These are phyloP conservation scores for Westerdykella sp. DNA, from an alignment of 2,329 filamentous ascomycete genomes.

Conservation along the genomic window DNA sequence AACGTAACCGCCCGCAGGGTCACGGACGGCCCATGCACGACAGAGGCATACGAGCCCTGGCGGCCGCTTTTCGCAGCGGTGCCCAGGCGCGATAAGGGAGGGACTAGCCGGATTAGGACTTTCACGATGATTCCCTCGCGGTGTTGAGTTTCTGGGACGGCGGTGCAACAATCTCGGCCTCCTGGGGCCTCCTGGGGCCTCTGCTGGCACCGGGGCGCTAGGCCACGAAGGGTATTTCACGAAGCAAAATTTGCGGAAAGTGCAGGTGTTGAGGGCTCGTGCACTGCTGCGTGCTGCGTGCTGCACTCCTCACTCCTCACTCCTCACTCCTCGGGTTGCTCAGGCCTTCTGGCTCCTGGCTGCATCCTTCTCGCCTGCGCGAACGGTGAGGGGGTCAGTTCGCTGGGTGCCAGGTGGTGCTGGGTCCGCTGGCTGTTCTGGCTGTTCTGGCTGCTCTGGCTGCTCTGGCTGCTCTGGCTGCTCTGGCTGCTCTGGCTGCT, in stretches of 20 bases:
- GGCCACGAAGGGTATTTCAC: not conserved
- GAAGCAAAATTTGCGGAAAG: constrained; percentile 3
- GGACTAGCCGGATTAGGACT: constrained; percentile 25
- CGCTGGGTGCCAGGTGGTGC: no score
- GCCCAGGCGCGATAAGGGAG: not conserved
- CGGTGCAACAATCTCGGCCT: not conserved
- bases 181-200: not conserved
- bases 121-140: constrained; percentile 17
- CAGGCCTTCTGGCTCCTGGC: no score
- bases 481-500: no score
- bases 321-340: no score
- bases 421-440: no score
- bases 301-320: not conserved
- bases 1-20: constrained; percentile 3
- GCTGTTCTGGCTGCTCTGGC: no score
- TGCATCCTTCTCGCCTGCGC: no score
- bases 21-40: constrained; percentile 10
- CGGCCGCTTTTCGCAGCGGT: no score
- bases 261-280: constrained; percentile 6
- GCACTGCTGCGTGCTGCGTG: not conserved
- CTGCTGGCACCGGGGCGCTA: not conserved
- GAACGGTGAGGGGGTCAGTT: no score
- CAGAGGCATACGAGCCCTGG: constrained; percentile 1
- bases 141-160: constrained; percentile 4
- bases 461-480: no score